Base-by-base conservation (phyloP, 768 basidiomycete species). In the Lactarius quietus region DNA sequence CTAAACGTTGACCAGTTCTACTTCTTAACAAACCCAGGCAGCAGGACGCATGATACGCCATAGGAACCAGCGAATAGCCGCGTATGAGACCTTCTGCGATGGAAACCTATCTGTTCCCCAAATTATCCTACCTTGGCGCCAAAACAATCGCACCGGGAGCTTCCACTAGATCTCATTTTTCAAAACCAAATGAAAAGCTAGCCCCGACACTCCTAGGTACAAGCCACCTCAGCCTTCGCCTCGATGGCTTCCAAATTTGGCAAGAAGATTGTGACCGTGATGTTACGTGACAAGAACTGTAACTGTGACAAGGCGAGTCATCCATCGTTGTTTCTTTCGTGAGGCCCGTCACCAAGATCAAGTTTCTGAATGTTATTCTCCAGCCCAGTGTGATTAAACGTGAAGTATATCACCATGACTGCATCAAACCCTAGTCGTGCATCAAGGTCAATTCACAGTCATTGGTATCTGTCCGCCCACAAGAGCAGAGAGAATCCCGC, bases 361-460 rank as follows among this genome's bases (percentile, higher is more conserved):
- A 59, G 43, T 54, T 41, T 38, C 59, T 52, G 23, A 60, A 61
- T 38, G 51, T 65, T 54, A 51, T 26, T 26, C 48, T 26, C 41
- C 15, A 43, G 51, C 33, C 57, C 29, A 62, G 65, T 66, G 65
- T 66, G 65, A 66, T 26, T 39, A 41, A 66, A 55, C 18, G 12
- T 45, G 61, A 57, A 58, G 65, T 57, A 36, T 36, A 41, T 20
- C 26, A 23, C 8, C 33, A 38, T 55, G 61, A 62, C 39, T 53
- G 61, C 57, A 29, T 59, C 65, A 62, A 62, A 62, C 3, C 33
- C 55, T 54, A 36, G 38, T 43, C 35, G 41, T 62, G 52, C 65
- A 15, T 58, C 65, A 66, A 58, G 41, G 14, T 26, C 51, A 53
- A 57, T 28, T 26, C 53, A 48, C 15, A 10, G 36, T 23, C 9